Conservation (phyloP, 768 basidiomycete species). For the Boletus subcaerulescens region DNA sequence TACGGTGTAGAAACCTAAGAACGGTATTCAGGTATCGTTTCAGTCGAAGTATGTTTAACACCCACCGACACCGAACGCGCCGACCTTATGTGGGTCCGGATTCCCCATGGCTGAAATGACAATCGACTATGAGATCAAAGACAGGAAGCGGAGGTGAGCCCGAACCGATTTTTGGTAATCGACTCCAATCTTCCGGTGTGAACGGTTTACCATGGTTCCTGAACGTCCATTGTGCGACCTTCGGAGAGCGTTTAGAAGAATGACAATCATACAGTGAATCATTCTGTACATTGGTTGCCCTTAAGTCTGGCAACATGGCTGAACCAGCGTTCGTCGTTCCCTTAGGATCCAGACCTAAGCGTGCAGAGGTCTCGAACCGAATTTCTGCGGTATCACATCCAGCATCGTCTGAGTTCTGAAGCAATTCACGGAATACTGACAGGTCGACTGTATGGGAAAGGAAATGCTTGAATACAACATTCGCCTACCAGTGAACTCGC, state of each 20-base stretch:
- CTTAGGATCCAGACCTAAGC: not conserved
- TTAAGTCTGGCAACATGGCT: not conserved
- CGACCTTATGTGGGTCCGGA: not conserved
- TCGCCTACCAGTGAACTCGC: not conserved
- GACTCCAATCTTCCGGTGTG: slow-evolving; percentile 19
- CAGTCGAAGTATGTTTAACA: not conserved
- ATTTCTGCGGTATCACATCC: not conserved
- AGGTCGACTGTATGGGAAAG: not conserved
- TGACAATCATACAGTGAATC: not conserved
- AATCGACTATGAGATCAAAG: not conserved
- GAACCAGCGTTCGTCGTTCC: no score
- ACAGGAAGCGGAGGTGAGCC: not conserved
- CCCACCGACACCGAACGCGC: slow-evolving; percentile 2
- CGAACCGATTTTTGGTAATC: not conserved
- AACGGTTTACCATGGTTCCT: not conserved
- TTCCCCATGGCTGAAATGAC: not conserved
- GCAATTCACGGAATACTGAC: not conserved
- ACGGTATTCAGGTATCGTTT: not conserved
- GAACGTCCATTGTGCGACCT: slow-evolving; percentile 1
- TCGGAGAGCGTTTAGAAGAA: not conserved
- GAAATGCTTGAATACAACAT: not conserved
- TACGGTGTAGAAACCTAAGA: slow-evolving; percentile 63
- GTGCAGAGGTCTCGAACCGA: not conserved
- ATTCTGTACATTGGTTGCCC: not conserved
- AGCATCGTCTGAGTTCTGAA: slow-evolving; percentile 3